A percentile compares a stretch with the other conserved stretches of the same genome.
phyloP scores from a whole-genome alignment of 768 basidiomycete genomes.

The Tylopilus balloui region DNA sequence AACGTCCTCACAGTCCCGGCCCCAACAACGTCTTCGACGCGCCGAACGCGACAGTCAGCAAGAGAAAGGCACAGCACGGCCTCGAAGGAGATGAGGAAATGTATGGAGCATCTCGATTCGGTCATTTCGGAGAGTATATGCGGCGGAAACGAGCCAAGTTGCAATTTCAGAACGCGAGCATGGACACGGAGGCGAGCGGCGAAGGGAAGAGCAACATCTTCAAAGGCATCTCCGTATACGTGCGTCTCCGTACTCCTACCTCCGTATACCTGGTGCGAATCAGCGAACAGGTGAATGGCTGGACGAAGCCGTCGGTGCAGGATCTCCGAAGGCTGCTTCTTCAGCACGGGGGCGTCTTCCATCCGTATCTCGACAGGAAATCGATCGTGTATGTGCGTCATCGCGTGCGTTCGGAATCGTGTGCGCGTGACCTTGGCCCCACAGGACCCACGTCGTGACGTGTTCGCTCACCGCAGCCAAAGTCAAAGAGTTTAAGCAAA shows the following conservation, averaged over 20 bases:
- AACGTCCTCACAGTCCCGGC: slow-evolving; percentile 21
- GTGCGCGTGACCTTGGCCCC: background rate
- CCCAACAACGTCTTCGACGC: background rate
- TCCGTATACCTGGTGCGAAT: background rate
- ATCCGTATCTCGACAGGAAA: slow-evolving; percentile 80
- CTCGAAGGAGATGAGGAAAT: slow-evolving; percentile 39
- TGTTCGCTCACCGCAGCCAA: slow-evolving; percentile 88
- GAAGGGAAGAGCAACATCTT: slow-evolving; percentile 52
- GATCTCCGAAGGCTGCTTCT: slow-evolving; percentile 77
- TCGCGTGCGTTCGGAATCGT: background rate
- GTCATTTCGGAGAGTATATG: slow-evolving; percentile 87
- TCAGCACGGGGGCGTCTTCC: slow-evolving; percentile 77
- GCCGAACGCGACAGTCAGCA: slow-evolving; percentile 7
- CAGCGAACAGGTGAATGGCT: slow-evolving; percentile 73
- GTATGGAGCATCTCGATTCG: slow-evolving; percentile 79
- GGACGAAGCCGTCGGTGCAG: slow-evolving; percentile 82
- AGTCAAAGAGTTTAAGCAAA: slow-evolving; percentile 78
- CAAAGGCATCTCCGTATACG: slow-evolving; percentile 74
- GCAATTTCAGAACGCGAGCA: slow-evolving; percentile 65
- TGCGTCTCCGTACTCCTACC: slow-evolving; percentile 38
- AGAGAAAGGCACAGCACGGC: slow-evolving; percentile 15
- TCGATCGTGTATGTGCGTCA: slow-evolving; percentile 52
- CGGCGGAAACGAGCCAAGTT: slow-evolving; percentile 85
- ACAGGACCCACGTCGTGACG: slow-evolving; percentile 87
- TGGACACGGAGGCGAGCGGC: slow-evolving; percentile 24